Percentiles rank a stretch among this genome's conserved stretches.
These are phyloP conservation scores for Silybum marianum DNA, from an alignment of 129 eudicot genomes.

Conservation along the genomic window DNA sequence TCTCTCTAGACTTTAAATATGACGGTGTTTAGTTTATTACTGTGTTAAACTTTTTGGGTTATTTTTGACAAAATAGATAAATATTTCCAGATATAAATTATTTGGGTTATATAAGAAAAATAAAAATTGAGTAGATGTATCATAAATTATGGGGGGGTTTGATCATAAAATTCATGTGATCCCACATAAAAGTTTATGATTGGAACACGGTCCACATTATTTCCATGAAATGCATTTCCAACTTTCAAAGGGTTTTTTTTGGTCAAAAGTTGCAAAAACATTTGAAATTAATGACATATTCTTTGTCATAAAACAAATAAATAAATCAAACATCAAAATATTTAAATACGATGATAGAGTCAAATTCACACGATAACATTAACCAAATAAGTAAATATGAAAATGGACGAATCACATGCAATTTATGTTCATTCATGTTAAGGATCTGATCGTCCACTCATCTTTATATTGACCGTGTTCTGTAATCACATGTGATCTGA, in stretches of 20 bases:
- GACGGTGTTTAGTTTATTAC: too few relatives aligned
- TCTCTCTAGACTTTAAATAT: background rate
- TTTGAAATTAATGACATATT: background rate
- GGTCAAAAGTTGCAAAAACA: slow-evolving; percentile 17
- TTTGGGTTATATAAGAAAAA: background rate
- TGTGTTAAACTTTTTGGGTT: too few relatives aligned
- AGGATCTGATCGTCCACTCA: too few relatives aligned
- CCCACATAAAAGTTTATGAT: slow-evolving; percentile 34
- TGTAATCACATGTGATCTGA: too few relatives aligned
- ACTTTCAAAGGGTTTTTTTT: slow-evolving; percentile 1
- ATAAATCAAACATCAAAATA: too few relatives aligned
- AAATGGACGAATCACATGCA: too few relatives aligned
- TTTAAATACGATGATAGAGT: too few relatives aligned
- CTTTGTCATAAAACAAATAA: background rate
- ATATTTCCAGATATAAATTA: background rate
- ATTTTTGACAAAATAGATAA: background rate
- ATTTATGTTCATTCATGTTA: too few relatives aligned
- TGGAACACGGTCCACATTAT: slow-evolving; percentile 22
- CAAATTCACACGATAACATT: too few relatives aligned
- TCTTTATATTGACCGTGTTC: too few relatives aligned
- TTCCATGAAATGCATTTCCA: slow-evolving; percentile 18
- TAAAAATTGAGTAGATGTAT: slow-evolving; percentile 16
- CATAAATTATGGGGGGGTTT: slow-evolving; percentile 35
- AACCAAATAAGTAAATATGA: too few relatives aligned
- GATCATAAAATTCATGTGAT: slow-evolving; percentile 36